Conservation (phyloP, 768 basidiomycete species). For the Rhodotorula toruloides region DNA sequence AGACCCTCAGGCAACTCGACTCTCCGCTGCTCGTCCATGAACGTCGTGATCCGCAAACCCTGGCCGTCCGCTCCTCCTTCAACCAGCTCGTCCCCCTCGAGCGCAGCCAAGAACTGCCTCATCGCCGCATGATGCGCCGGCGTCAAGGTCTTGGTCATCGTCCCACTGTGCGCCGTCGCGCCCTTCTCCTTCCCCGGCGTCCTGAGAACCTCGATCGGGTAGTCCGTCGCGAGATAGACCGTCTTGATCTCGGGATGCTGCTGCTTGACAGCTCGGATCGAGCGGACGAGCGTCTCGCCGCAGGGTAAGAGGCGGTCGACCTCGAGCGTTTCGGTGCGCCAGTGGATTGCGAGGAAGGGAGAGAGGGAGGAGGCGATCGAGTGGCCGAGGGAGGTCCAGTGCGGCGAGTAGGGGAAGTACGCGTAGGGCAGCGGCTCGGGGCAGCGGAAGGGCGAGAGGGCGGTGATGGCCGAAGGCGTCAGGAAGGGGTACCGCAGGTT, state of each 20-base stretch:
- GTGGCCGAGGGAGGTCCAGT: conserved; percentile 50
- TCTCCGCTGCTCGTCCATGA: conserved; percentile 45
- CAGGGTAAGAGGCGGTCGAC: conserved; percentile 51
- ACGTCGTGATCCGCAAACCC: conserved; percentile 51
- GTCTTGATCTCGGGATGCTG: conserved; percentile 36
- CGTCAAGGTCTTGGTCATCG: conserved; percentile 39
- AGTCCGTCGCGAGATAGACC: conserved; percentile 58
- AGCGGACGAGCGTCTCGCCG: conserved; percentile 53
- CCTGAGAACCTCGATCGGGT: conserved; percentile 45
- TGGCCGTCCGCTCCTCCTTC: too few relatives aligned
- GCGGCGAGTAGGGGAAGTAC: conserved; percentile 51
- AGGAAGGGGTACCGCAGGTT: conserved; percentile 54
- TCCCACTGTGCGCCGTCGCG: conserved; percentile 23
- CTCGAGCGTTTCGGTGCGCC: conserved; percentile 55
- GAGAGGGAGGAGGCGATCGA: conserved; percentile 47
- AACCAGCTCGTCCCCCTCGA: conserved; percentile 52
- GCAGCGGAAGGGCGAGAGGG: conserved; percentile 17
- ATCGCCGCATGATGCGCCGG: conserved; percentile 52
- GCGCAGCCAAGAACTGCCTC: conserved; percentile 50
- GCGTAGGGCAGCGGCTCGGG: neutral
- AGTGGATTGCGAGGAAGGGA: conserved; percentile 54
- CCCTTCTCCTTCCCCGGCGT: neutral
- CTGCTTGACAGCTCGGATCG: conserved; percentile 46
- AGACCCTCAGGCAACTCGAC: conserved; percentile 28
- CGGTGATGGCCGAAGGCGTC: conserved; percentile 27